Evolutionary conservation across 352 stramenopile genomes (phyloP).

Genomic region (Phytophthora crassamura): DNA sequence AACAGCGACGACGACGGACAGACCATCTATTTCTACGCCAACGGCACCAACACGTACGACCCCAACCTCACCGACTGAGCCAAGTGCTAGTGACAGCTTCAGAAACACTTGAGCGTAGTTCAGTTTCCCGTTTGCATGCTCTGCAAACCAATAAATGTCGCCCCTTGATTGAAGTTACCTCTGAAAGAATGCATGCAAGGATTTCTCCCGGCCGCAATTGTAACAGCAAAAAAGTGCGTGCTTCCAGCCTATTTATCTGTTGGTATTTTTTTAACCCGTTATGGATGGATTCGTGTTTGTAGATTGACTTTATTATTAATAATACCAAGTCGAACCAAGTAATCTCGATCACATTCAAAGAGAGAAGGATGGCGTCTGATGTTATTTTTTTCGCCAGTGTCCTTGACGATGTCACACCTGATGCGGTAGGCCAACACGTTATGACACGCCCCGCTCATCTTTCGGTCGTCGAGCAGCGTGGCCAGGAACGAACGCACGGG

Average conservation of each 20-base stretch:
- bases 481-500: no score
- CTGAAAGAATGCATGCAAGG: no score
- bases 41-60: slow-evolving; percentile 39
- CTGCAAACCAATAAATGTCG: slow-evolving; percentile 10
- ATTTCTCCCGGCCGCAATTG: no score
- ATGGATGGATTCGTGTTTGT: background rate
- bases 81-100: no score
- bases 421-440: no score
- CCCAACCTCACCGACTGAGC: background rate
- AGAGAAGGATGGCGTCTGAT: background rate
- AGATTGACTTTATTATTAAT: slow-evolving; percentile 82
- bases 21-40: slow-evolving; percentile 41
- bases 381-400: slow-evolving; percentile 6
- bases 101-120: slow-evolving; percentile 2
- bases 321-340: slow-evolving; percentile 77
- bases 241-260: no score
- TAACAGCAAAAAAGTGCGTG: no score
- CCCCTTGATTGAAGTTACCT: background rate
- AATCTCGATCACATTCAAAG: no score
- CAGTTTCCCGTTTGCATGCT: slow-evolving; percentile 6
- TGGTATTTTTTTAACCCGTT: slow-evolving; percentile 1
- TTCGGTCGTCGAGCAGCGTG: no score
- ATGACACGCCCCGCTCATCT: no score
- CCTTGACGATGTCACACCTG: no score
- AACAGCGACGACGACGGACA: slow-evolving; percentile 4